Evolutionary conservation across 2,329 filamentous ascomycete genomes (phyloP).

Genomic region (Monascus ruber): DNA sequence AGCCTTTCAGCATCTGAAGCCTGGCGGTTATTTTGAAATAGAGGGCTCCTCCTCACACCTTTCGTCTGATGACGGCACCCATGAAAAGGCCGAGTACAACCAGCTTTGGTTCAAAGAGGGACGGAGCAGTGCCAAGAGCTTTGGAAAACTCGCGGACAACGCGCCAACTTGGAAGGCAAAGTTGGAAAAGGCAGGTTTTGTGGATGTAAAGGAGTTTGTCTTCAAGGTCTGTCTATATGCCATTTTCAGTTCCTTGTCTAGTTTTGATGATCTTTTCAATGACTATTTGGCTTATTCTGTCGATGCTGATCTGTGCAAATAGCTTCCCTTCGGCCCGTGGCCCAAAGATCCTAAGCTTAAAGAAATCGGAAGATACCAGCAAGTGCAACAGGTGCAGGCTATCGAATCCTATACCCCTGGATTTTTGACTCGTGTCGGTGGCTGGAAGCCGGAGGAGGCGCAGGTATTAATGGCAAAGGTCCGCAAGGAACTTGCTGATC

Average conservation of each 20-base stretch:
- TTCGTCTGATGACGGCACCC: conserved; percentile 49
- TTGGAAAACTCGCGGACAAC: conserved; percentile 22
- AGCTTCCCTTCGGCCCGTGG: conserved; percentile 43
- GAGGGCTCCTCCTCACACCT: conserved; percentile 81
- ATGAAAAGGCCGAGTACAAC: conserved; percentile 13
- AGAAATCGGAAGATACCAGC: conserved; percentile 27
- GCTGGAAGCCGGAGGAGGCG: conserved; percentile 14
- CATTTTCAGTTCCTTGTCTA: neutral
- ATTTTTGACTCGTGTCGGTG: conserved; percentile 10
- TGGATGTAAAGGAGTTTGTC: conserved; percentile 39
- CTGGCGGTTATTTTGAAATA: conserved; percentile 19
- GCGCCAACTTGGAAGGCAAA: conserved; percentile 27
- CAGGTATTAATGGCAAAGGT: conserved; percentile 10
- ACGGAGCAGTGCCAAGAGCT: conserved; percentile 14
- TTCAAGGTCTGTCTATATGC: conserved; percentile 24
- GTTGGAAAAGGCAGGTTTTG: conserved; percentile 43
- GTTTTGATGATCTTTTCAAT: neutral
- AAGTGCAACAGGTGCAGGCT: conserved; percentile 9
- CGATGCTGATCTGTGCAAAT: conserved; percentile 1
- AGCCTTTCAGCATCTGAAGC: conserved; percentile 14
- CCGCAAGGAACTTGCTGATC: conserved; percentile 9
- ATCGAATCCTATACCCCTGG: conserved; percentile 12
- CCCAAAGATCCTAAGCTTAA: conserved; percentile 16
- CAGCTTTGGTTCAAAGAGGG: conserved; percentile 18
- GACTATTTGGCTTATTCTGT: neutral